phyloP scores from a whole-genome alignment of 2,329 filamentous ascomycete genomes.

The Xylariaceae sp. region DNA sequence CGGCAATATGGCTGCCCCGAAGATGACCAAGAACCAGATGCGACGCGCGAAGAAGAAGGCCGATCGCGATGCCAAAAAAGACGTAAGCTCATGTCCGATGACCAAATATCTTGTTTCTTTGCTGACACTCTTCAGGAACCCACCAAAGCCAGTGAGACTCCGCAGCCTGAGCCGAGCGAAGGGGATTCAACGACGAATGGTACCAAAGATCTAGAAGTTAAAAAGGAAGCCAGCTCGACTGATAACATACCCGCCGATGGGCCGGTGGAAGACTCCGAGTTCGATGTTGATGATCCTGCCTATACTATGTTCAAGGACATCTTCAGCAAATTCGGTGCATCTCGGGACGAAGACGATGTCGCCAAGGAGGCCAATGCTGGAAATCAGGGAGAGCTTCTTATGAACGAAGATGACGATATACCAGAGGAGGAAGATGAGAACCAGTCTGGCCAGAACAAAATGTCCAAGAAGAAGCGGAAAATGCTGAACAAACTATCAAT shows the following conservation, averaged over 20 bases:
- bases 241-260: constrained; percentile 40
- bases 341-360: constrained; percentile 57
- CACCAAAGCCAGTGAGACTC: constrained; percentile 22
- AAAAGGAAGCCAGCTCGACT: constrained; percentile 33
- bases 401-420: constrained; percentile 79
- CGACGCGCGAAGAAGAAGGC: constrained; percentile 93
- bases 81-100: constrained; percentile 36
- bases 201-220: constrained; percentile 35
- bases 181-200: constrained; percentile 23
- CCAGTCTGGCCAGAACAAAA: constrained; percentile 52
- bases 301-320: constrained; percentile 82
- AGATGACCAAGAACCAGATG: constrained; percentile 92
- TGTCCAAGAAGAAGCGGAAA: constrained; percentile 96
- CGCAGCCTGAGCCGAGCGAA: constrained; percentile 30
- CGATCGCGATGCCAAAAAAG: constrained; percentile 64
- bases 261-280: constrained; percentile 42
- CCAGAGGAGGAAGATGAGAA: constrained; percentile 77
- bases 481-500: constrained; percentile 88
- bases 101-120: constrained; percentile 2
- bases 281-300: constrained; percentile 67
- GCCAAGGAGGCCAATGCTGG: constrained; percentile 61
- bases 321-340: constrained; percentile 72
- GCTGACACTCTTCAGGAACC: constrained; percentile 18
- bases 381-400: constrained; percentile 83
- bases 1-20: constrained; percentile 57